Percentiles rank a stretch among this genome's conserved stretches.
Conservation (phyloP, 192 early-diverging fungal species). For the Umbelopsis isabellina region DNA sequence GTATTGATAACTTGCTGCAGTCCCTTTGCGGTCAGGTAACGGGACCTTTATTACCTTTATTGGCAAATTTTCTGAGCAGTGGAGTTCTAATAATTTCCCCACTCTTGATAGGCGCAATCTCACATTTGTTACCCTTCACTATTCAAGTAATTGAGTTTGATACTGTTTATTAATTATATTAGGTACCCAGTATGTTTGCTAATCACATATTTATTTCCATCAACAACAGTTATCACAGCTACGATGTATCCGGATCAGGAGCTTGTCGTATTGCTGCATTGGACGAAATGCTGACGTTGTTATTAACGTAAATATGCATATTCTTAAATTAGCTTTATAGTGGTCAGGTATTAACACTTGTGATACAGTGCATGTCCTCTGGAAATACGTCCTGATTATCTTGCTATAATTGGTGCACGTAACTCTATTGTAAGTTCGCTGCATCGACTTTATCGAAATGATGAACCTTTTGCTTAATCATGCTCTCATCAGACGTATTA, state of each 20-base stretch:
- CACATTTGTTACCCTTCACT: conserved; percentile 16
- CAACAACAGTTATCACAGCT: conserved; percentile 1
- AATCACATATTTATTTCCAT: too few relatives aligned
- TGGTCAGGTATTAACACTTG: background rate
- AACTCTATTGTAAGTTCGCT: conserved; percentile 11
- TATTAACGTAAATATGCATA: background rate
- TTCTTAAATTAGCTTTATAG: background rate
- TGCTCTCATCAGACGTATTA: conserved; percentile 2
- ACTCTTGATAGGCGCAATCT: background rate
- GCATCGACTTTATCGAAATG: background rate
- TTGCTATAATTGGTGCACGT: background rate
- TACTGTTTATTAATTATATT: background rate
- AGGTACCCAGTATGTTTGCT: background rate
- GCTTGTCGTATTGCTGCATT: conserved; percentile 4
- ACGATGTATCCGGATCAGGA: background rate
- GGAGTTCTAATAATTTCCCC: background rate
- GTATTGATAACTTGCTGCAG: conserved; percentile 14
- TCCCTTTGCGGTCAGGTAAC: conserved; percentile 17
- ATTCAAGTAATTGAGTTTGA: background rate
- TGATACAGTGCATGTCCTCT: conserved; percentile 2
- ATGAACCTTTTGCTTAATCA: background rate
- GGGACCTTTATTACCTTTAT: background rate
- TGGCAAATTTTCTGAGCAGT: background rate
- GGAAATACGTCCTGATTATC: conserved; percentile 13
- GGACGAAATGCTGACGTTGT: conserved; percentile 9